phyloP scores from a whole-genome alignment of 163 green algal genomes.

The Smithsoniella earleae region DNA sequence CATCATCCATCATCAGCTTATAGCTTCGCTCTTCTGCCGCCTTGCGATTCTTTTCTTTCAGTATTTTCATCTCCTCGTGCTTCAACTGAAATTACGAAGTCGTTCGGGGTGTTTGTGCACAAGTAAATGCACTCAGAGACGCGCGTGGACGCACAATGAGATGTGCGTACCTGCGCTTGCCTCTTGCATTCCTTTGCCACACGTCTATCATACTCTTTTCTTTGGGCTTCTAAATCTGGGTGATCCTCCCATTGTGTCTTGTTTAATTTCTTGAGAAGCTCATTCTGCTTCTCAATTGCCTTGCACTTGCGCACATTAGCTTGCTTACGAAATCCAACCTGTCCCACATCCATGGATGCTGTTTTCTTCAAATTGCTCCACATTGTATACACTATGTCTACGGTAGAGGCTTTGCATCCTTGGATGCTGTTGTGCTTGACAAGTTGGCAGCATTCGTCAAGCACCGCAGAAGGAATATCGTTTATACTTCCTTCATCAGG shows the following conservation, averaged over 20 bases:
- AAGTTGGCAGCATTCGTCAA: slow-evolving; percentile 89
- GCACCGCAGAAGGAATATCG: slow-evolving; percentile 69
- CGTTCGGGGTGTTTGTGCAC: slow-evolving; percentile 18
- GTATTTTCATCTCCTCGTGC: too few species aligned
- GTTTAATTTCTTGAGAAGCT: slow-evolving; percentile 37
- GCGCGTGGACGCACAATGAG: not conserved
- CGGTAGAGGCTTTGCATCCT: slow-evolving; percentile 55
- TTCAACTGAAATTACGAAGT: too few species aligned
- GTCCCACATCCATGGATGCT: slow-evolving; percentile 70
- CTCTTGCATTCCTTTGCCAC: slow-evolving; percentile 25
- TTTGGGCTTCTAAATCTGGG: slow-evolving; percentile 43
- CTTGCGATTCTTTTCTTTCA: slow-evolving; percentile 1
- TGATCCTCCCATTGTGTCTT: slow-evolving; percentile 44
- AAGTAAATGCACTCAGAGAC: not conserved
- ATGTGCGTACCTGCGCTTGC: slow-evolving; percentile 3
- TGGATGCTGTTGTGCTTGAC: slow-evolving; percentile 97
- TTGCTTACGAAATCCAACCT: slow-evolving; percentile 80
- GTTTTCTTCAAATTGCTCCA: slow-evolving; percentile 90
- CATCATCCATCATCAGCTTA: slow-evolving; percentile 49
- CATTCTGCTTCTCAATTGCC: slow-evolving; percentile 58
- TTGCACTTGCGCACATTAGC: slow-evolving; percentile 61
- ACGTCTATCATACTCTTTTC: slow-evolving; percentile 5
- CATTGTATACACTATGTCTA: slow-evolving; percentile 77
- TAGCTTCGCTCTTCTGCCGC: slow-evolving; percentile 19
- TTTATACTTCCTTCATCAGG: slow-evolving; percentile 53